phyloP scores from a whole-genome alignment of 1,139 yeast genomes.

The Zhuliangozyma blackwelliae region DNA sequence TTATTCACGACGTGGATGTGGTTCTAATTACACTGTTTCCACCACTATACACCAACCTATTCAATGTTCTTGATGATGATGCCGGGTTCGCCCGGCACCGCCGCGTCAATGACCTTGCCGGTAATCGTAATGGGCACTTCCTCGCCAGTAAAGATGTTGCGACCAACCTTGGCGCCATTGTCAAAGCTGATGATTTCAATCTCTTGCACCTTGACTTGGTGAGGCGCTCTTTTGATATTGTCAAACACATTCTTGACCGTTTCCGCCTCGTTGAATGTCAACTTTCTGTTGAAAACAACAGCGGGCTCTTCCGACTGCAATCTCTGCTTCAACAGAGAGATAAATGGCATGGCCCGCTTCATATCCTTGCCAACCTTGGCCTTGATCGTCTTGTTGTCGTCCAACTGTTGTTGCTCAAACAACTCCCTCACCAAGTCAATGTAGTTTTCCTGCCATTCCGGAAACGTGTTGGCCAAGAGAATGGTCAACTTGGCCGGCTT shows the following conservation, averaged over 20 bases:
- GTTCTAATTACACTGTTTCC: no score
- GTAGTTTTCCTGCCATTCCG: conserved; percentile 93
- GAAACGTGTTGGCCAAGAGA: conserved; percentile 78
- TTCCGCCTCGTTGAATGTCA: conserved; percentile 73
- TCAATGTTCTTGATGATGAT: conserved; percentile 62
- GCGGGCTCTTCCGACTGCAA: conserved; percentile 63
- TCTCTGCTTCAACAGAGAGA: conserved; percentile 78
- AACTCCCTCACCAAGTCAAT: conserved; percentile 79
- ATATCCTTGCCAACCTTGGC: conserved; percentile 70
- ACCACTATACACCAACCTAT: conserved; percentile 1
- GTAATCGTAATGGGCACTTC: conserved; percentile 58
- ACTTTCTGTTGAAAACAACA: conserved; percentile 81
- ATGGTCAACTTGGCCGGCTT: conserved; percentile 71
- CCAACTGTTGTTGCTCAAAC: conserved; percentile 58
- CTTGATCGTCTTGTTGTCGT: conserved; percentile 59
- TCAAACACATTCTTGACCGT: conserved; percentile 55
- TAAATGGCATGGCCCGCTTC: conserved; percentile 98
- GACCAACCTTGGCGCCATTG: conserved; percentile 59
- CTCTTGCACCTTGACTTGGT: conserved; percentile 53
- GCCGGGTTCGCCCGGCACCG: conserved; percentile 95
- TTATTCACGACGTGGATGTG: no score
- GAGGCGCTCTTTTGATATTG: conserved; percentile 62
- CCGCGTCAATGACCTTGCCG: conserved; percentile 72
- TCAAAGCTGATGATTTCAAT: conserved; percentile 55
- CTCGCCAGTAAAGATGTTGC: conserved; percentile 64